These are phyloP conservation scores for Boletus edulis DNA, from an alignment of 768 basidiomycete genomes.

Conservation along the genomic window DNA sequence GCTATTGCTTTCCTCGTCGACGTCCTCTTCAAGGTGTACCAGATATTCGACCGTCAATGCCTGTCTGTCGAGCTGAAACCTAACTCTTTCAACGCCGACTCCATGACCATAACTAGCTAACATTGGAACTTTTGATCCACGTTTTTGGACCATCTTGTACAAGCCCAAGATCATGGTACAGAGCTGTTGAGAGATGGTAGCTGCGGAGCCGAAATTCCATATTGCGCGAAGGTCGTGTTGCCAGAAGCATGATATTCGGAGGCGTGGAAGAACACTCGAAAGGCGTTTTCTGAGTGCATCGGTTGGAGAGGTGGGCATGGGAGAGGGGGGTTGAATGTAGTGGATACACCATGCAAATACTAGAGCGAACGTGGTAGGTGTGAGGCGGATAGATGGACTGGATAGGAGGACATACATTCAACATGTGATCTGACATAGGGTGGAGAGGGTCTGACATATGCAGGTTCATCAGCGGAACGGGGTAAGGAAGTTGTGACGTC, in stretches of 20 bases:
- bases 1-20: constrained; percentile 16
- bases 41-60: constrained; percentile 82
- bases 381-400: constrained; percentile 6
- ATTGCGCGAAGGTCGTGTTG: constrained; percentile 88
- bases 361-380: constrained; percentile 23
- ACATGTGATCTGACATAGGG: constrained; percentile 91
- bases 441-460: constrained; percentile 87
- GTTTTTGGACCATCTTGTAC: constrained; percentile 75
- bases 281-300: constrained; percentile 33
- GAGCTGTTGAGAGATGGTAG: constrained; percentile 72
- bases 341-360: constrained; percentile 97
- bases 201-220: constrained; percentile 74
- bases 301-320: constrained; percentile 33
- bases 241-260: constrained; percentile 92
- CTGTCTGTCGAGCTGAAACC: constrained; percentile 80
- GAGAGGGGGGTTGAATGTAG: constrained; percentile 42
- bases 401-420: constrained; percentile 46
- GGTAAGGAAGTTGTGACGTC: constrained; percentile 94
- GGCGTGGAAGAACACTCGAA: constrained; percentile 33
- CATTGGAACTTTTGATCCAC: constrained; percentile 72
- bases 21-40: constrained; percentile 65
- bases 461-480: constrained; percentile 85
- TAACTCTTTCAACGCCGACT: constrained; percentile 73
- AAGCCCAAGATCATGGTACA: constrained; percentile 83
- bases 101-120: constrained; percentile 78